These are phyloP conservation scores for Dendrobium chrysotoxum DNA, from an alignment of 106 monocot species.

Conservation along the genomic window DNA sequence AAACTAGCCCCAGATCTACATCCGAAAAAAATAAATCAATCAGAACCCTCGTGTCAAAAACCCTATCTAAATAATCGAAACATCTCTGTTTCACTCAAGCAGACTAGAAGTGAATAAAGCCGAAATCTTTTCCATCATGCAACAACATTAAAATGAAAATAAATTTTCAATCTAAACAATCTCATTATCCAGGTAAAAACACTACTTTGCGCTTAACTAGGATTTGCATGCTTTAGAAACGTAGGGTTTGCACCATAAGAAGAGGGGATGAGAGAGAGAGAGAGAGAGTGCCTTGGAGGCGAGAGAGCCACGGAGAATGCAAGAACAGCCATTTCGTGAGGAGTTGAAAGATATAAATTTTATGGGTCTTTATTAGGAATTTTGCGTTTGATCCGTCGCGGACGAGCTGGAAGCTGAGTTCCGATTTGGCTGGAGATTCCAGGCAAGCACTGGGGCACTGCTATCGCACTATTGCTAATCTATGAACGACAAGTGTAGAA, in stretches of 20 bases:
- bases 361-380: not conserved
- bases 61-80: no score
- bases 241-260: not conserved
- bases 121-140: no score
- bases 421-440: not conserved
- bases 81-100: no score
- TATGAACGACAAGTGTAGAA: not conserved
- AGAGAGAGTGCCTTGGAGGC: conserved; percentile 10
- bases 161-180: not conserved
- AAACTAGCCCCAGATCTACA: not conserved
- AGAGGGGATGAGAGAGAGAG: not conserved
- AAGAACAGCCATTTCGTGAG: conserved; percentile 19
- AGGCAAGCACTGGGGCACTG: not conserved
- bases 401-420: not conserved
- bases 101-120: no score
- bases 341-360: not conserved
- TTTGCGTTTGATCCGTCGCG: not conserved
- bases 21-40: not conserved
- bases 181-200: no score
- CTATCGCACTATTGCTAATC: not conserved
- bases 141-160: no score
- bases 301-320: conserved; percentile 21
- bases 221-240: not conserved
- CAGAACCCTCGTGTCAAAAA: not conserved
- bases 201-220: not conserved